Evolutionary conservation across 768 basidiomycete genomes (phyloP), one percentile per base, ranked within the genome.

Genomic region (Boletus subcaerulescens): DNA sequence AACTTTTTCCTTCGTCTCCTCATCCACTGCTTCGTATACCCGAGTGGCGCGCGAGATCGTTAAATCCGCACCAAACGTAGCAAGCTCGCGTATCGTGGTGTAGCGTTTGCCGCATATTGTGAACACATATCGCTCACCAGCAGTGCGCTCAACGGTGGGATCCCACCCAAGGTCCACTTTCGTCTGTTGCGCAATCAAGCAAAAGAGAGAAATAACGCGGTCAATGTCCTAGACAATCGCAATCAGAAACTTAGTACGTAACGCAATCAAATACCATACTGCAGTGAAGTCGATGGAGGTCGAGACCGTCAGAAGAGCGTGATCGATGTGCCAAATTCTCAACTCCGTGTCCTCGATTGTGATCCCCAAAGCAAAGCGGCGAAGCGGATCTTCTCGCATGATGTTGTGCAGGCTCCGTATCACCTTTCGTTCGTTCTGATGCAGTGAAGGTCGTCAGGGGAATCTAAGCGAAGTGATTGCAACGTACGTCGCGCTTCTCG

Each of bases 331-430:
- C 73, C 73, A 74, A 20, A 73, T 1, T 18, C 72, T 58, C 60
- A 65, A 57, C 0, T 40, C 7, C 0, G 29, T 60, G 42, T 65
- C 59, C 48, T 72, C 65, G 15, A 70, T 51, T 0, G 65, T 70
- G 22, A 72, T 63, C 0, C 70, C 71, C 18, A 68, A 63, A 3
- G 59, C 52, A 32, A 69, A 67, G 5, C 65, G 50, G 4, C 63
- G 55, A 33, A 63, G 51, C 0, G 58, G 66, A 47, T 73, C 73
- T 35, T 64, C 55, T 2, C 56, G 55, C 66, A 74, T 68, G 42
- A 64, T 61, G 17, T 64, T 55, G 24, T 63, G 57, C 18, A 69
- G 41, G 43, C 56, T 62, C 66, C 66, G 68, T 20, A 73, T 50
- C 1, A 70, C 50, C 58, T 72, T 61, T 18, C 1, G 4, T 40